Percentiles rank a stretch among this genome's conserved stretches.
Evolutionary conservation across 1,284 basidiomycete genomes (phyloP).

Genomic region (Ceratobasidium sp.): DNA sequence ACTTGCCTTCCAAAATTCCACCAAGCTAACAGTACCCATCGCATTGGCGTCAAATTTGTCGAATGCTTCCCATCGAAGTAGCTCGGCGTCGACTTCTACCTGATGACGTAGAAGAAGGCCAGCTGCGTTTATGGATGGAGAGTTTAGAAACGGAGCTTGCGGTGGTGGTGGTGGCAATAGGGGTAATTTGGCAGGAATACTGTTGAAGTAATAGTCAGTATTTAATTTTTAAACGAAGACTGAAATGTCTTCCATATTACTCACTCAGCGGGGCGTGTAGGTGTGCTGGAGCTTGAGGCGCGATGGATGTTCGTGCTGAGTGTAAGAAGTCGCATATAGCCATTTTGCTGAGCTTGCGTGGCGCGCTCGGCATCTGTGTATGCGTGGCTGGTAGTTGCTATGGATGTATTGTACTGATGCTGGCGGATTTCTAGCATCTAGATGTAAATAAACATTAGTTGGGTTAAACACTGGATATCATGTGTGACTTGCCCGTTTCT

Average conservation of each 20-base stretch:
- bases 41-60: neutral
- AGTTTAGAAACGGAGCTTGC: too few species aligned
- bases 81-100: slow-evolving; percentile 26
- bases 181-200: neutral
- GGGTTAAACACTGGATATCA: too few species aligned
- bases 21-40: slow-evolving; percentile 14
- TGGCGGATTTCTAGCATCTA: slow-evolving; percentile 15
- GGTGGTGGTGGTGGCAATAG: neutral
- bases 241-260: too few species aligned
- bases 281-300: neutral
- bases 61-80: slow-evolving; percentile 20
- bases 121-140: neutral
- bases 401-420: neutral
- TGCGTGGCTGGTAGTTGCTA: neutral
- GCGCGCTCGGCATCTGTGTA: slow-evolving; percentile 3
- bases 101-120: neutral
- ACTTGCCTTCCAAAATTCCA: slow-evolving; percentile 33
- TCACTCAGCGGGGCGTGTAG: neutral
- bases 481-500: neutral
- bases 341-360: neutral
- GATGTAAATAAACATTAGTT: neutral
- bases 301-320: neutral
- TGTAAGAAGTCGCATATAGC: slow-evolving; percentile 12
- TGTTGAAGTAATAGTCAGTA: neutral
- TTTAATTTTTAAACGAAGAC: neutral